These are phyloP conservation scores for Syncephalastrum sp. DNA, from an alignment of 371 early-diverging fungal species.

Conservation along the genomic window DNA sequence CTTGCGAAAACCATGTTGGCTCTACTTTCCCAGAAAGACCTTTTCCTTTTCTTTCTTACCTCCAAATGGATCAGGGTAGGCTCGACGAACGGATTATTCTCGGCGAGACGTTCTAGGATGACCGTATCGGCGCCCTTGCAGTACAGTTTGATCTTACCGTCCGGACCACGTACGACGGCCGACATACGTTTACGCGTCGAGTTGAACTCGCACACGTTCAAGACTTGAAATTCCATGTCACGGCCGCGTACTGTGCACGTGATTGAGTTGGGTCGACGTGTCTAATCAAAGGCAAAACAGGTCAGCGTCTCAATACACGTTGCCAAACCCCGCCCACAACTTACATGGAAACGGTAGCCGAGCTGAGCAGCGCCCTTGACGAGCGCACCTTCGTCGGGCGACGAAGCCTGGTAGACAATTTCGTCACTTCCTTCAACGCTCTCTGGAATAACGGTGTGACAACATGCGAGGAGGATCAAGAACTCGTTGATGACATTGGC, in stretches of 20 bases:
- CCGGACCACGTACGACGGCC: constrained; percentile 81
- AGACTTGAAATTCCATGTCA: constrained; percentile 75
- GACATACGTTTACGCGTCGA: constrained; percentile 97
- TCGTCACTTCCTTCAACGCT: constrained; percentile 63
- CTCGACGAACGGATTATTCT: constrained; percentile 73
- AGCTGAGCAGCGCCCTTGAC: constrained; percentile 76
- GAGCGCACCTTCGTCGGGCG: constrained; percentile 91
- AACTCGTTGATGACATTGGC: constrained; percentile 73
- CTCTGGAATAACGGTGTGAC: constrained; percentile 98
- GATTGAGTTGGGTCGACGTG: constrained; percentile 84
- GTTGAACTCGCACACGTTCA: constrained; percentile 97
- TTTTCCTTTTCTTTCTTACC: constrained; percentile 28
- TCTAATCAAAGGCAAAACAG: no score
- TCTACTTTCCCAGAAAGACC: background rate
- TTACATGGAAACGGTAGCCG: constrained; percentile 63
- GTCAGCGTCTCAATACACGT: no score
- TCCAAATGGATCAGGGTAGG: constrained; percentile 74
- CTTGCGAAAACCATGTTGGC: constrained; percentile 20
- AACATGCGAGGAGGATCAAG: constrained; percentile 83
- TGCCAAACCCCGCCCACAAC: background rate
- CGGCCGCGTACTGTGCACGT: constrained; percentile 64
- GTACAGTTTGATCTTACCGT: constrained; percentile 88
- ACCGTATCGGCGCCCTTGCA: constrained; percentile 99
- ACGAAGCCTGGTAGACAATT: constrained; percentile 84
- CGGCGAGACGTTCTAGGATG: constrained; percentile 88